phyloP scores from a whole-genome alignment of 495 filamentous ascomycete genomes.

The Cenococcum geophilum region DNA sequence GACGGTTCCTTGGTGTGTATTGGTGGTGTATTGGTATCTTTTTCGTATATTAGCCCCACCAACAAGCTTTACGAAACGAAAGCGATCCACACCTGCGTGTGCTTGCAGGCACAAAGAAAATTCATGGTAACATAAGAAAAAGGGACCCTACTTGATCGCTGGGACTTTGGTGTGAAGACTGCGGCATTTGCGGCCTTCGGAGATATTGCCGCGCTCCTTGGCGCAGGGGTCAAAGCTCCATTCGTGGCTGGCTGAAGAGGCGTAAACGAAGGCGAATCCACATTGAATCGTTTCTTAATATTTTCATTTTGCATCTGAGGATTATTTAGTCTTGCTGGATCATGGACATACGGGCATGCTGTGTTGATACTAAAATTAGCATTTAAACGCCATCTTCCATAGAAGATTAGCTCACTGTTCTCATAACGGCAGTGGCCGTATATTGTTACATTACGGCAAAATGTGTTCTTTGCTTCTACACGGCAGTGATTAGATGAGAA shows the following conservation, averaged over 20 bases:
- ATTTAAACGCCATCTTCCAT: slow-evolving; percentile 4
- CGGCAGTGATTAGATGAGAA: neutral
- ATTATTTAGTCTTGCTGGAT: slow-evolving; percentile 53
- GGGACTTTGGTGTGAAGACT: slow-evolving; percentile 69
- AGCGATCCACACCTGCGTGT: no score
- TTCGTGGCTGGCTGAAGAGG: slow-evolving; percentile 55
- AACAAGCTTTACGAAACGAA: no score
- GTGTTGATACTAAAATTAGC: slow-evolving; percentile 6
- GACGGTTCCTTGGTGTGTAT: slow-evolving; percentile 47
- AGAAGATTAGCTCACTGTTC: slow-evolving; percentile 41
- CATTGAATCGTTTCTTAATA: slow-evolving; percentile 78
- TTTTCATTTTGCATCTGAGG: slow-evolving; percentile 37
- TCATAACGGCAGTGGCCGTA: slow-evolving; percentile 91
- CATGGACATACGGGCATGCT: slow-evolving; percentile 89
- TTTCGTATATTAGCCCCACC: slow-evolving; percentile 35
- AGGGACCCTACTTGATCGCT: slow-evolving; percentile 31
- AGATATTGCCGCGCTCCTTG: slow-evolving; percentile 65
- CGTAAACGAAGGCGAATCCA: slow-evolving; percentile 93
- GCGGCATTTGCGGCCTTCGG: slow-evolving; percentile 85
- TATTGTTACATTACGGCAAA: slow-evolving; percentile 89
- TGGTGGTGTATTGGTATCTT: slow-evolving; percentile 46
- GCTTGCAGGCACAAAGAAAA: no score
- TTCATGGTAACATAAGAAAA: slow-evolving; percentile 19
- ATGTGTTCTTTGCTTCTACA: slow-evolving; percentile 62
- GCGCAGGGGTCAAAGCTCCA: slow-evolving; percentile 43